Evolutionary conservation across 306 rosid species (phyloP).

Genomic region (Urtica urens): DNA sequence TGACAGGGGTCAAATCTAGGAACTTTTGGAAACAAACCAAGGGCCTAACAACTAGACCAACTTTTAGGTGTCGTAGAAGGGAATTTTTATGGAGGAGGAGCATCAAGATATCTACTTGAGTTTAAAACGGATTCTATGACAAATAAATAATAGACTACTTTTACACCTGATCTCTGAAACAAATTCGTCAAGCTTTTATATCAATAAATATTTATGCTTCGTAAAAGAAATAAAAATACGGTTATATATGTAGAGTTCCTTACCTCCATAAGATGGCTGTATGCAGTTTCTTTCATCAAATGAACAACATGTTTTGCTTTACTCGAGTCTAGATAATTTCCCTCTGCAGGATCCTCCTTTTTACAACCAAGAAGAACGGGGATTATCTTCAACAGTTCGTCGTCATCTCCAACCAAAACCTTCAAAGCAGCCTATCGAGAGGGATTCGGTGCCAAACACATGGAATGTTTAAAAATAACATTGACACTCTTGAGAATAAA

Average conservation of each 20-base stretch:
- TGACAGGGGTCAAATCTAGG: too few relatives aligned
- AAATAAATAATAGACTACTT: background rate
- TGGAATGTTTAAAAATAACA: background rate
- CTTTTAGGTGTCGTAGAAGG: too few relatives aligned
- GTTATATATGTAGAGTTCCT: conserved; percentile 17
- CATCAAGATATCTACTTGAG: too few relatives aligned
- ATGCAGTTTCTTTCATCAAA: conserved; percentile 60
- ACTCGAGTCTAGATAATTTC: conserved; percentile 22
- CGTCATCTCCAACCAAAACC: conserved; percentile 55
- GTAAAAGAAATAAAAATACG: background rate
- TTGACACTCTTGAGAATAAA: background rate
- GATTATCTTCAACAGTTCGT: conserved; percentile 47
- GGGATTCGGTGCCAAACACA: conserved; percentile 2
- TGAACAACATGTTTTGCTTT: conserved; percentile 24
- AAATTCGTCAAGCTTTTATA: background rate
- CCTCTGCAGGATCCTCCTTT: conserved; percentile 35
- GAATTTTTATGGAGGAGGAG: too few relatives aligned
- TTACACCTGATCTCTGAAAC: background rate
- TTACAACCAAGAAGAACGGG: conserved; percentile 66
- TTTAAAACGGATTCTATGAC: too few relatives aligned
- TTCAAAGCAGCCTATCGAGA: conserved; percentile 64
- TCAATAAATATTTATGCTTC: background rate
- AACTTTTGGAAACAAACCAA: too few relatives aligned
- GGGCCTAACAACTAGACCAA: too few relatives aligned
- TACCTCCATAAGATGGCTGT: conserved; percentile 95